Evolutionary conservation across 805 yeast species (phyloP).

Genomic region (Tetrapisispora namnaoensis): DNA sequence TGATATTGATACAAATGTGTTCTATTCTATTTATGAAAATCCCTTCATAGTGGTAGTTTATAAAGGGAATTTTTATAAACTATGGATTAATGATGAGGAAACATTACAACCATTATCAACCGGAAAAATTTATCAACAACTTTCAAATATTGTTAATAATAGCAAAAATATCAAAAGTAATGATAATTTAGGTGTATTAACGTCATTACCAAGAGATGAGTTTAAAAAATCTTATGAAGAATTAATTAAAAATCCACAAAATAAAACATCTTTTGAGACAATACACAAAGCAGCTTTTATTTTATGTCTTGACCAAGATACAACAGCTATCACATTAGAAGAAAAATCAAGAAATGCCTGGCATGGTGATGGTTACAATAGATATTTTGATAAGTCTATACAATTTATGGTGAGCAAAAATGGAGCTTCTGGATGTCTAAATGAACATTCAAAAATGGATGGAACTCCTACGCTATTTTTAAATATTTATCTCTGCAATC

Average conservation of each 20-base stretch:
- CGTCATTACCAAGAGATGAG: slow-evolving; percentile 77
- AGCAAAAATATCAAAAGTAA: slow-evolving; percentile 16
- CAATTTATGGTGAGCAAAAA: slow-evolving; percentile 75
- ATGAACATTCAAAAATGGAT: slow-evolving; percentile 97
- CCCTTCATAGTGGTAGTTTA: slow-evolving; percentile 63
- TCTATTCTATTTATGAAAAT: slow-evolving; percentile 39
- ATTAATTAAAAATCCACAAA: slow-evolving; percentile 50
- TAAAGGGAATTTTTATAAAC: slow-evolving; percentile 73
- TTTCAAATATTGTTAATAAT: slow-evolving; percentile 42
- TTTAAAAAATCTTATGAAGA: slow-evolving; percentile 56
- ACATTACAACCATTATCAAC: slow-evolving; percentile 32
- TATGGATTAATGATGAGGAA: slow-evolving; percentile 44
- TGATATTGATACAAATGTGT: slow-evolving; percentile 51
- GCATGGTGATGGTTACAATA: slow-evolving; percentile 92
- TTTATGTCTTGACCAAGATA: slow-evolving; percentile 60
- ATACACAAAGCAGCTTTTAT: slow-evolving; percentile 75
- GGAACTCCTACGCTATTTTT: slow-evolving; percentile 90
- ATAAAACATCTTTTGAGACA: slow-evolving; percentile 49
- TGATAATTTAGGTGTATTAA: slow-evolving; percentile 64
- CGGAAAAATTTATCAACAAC: slow-evolving; percentile 45
- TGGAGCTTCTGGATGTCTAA: slow-evolving; percentile 85
- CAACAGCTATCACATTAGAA: slow-evolving; percentile 61
- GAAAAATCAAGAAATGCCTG: slow-evolving; percentile 79
- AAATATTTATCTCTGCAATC: slow-evolving; percentile 62
- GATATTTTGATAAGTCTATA: slow-evolving; percentile 86